These are phyloP conservation scores for Sextonia rubra DNA, from an alignment of 164 flowering plant genomes.

Conservation along the genomic window DNA sequence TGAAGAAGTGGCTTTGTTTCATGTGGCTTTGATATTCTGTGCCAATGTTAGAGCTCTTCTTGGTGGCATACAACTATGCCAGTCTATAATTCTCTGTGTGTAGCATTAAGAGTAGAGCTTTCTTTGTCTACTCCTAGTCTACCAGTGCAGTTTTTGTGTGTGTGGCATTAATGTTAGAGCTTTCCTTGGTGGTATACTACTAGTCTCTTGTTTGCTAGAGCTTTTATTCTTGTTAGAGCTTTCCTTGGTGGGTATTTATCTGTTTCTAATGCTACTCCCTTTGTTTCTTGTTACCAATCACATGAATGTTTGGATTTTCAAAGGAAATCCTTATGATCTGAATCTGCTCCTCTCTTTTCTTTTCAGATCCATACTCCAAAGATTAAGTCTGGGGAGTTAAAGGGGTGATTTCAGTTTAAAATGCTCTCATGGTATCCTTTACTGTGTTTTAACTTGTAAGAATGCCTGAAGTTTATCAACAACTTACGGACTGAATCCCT, in stretches of 20 bases:
- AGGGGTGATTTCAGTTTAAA: not conserved
- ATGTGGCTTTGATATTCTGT: too few species aligned
- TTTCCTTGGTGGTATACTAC: not conserved
- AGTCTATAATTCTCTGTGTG: too few species aligned
- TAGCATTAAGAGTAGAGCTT: not conserved
- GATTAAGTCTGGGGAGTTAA: not conserved
- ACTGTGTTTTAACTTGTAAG: slow-evolving; percentile 10
- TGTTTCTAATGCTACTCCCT: not conserved
- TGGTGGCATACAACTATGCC: too few species aligned
- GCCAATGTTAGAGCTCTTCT: too few species aligned
- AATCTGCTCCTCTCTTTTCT: slow-evolving; percentile 8
- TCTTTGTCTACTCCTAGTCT: not conserved
- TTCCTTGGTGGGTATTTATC: not conserved
- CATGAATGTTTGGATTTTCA: not conserved
- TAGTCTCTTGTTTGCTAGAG: not conserved
- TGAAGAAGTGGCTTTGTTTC: too few species aligned
- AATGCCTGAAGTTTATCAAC: slow-evolving; percentile 16
- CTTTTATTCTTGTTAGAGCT: not conserved
- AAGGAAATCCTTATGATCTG: not conserved
- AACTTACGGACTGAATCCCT: slow-evolving; percentile 26
- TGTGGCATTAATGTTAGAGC: not conserved
- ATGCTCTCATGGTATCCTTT: not conserved
- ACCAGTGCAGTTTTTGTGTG: not conserved
- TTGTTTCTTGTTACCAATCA: not conserved
- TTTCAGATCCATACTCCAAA: slow-evolving; percentile 2